These are phyloP conservation scores for Nicotiana rustica DNA, from an alignment of 305 asterid genomes.

Conservation along the genomic window DNA sequence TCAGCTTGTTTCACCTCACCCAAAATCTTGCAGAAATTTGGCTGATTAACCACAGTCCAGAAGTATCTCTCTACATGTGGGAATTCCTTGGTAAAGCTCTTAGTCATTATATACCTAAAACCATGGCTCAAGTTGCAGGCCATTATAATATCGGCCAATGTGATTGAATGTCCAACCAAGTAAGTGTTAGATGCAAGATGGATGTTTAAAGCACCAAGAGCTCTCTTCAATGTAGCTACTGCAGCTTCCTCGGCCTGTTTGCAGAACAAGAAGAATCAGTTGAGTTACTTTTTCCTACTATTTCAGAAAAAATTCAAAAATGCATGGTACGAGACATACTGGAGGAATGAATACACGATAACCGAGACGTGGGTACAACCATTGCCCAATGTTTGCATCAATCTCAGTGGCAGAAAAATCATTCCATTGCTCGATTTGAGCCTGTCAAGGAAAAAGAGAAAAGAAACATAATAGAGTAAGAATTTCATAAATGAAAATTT, in stretches of 20 bases:
- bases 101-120: constrained; percentile 54
- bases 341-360: constrained; percentile 48
- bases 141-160: constrained; percentile 79
- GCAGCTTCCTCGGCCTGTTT: constrained; percentile 70
- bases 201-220: constrained; percentile 72
- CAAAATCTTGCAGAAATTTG: constrained; percentile 67
- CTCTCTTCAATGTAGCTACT: constrained; percentile 66
- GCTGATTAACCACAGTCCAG: constrained; percentile 88
- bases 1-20: constrained; percentile 67
- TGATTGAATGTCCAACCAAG: constrained; percentile 78
- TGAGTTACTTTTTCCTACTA: too few species aligned
- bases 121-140: constrained; percentile 60
- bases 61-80: constrained; percentile 91
- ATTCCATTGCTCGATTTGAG: constrained; percentile 83
- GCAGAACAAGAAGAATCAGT: too few species aligned
- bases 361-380: constrained; percentile 76
- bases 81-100: constrained; percentile 82
- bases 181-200: constrained; percentile 77
- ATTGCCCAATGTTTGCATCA: constrained; percentile 49
- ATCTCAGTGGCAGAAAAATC: constrained; percentile 78
- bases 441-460: constrained; percentile 50
- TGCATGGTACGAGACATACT: not conserved
- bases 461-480: not conserved
- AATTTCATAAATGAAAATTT: not conserved
- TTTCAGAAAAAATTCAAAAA: too few species aligned